These are phyloP conservation scores for Raddia guianensis DNA, from an alignment of 176 grass and related monocot genomes.

Conservation along the genomic window DNA sequence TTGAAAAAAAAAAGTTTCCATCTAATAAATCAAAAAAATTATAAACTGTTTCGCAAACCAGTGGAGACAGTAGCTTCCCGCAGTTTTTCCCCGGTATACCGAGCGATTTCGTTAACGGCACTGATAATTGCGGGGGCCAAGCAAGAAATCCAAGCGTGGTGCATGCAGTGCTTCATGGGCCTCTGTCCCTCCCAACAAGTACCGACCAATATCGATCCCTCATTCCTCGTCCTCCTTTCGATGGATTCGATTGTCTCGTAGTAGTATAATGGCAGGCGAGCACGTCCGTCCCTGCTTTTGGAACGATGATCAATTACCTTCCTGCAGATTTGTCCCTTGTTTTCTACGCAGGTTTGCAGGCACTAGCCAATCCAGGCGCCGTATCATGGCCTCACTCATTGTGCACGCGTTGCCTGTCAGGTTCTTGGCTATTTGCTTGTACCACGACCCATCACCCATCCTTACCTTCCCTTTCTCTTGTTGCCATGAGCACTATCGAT, in stretches of 20 bases:
- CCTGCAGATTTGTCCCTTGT: neutral
- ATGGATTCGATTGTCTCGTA: constrained; percentile 25
- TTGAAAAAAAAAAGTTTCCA: too few relatives aligned
- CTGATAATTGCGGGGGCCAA: neutral
- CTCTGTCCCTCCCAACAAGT: neutral
- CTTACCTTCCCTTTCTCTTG: neutral
- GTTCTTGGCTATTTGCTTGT: neutral
- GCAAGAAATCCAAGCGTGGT: neutral
- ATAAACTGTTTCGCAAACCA: too few relatives aligned
- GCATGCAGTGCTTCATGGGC: neutral
- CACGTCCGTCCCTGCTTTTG: constrained; percentile 24
- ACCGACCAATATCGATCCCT: too few relatives aligned
- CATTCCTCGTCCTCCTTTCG: neutral
- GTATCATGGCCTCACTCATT: constrained; percentile 13
- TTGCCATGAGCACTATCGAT: neutral
- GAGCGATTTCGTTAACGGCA: too few relatives aligned
- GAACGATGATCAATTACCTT: too few relatives aligned
- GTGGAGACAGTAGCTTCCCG: too few relatives aligned
- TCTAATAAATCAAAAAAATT: too few relatives aligned
- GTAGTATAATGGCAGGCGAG: constrained; percentile 24
- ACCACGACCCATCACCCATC: too few relatives aligned
- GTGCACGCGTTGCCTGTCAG: neutral
- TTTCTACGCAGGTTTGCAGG: constrained; percentile 20
- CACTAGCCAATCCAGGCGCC: neutral
- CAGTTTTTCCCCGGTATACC: too few relatives aligned